Conservation (phyloP, 1,139 yeast genomes). For the Debaryomycetaceae sp. region DNA sequence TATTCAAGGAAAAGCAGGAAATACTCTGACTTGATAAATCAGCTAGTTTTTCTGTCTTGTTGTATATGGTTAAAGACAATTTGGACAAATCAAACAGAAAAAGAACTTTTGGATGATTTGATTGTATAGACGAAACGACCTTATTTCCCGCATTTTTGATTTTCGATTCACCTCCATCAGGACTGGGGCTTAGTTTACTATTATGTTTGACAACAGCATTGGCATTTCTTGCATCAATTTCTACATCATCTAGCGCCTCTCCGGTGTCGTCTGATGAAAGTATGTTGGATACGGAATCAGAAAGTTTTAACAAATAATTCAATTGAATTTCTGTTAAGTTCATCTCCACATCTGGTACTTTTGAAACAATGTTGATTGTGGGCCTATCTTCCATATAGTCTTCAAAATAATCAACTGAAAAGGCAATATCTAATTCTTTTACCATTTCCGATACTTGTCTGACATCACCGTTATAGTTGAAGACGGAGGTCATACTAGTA, state of each 20-base stretch:
- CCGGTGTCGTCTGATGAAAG: constrained; percentile 40
- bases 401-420: constrained; percentile 58
- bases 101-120: constrained; percentile 40
- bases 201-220: constrained; percentile 42
- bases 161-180: neutral
- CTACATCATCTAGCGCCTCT: constrained; percentile 47
- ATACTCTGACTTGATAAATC: constrained; percentile 45
- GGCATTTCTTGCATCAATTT: constrained; percentile 61
- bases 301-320: constrained; percentile 52
- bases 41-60: constrained; percentile 44
- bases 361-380: constrained; percentile 53
- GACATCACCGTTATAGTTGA: constrained; percentile 44
- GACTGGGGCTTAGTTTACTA: constrained; percentile 9
- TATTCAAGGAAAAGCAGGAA: constrained; percentile 63
- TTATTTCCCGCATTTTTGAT: neutral
- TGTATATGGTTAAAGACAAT: constrained; percentile 62
- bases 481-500: constrained; percentile 59
- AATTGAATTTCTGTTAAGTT: constrained; percentile 78
- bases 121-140: constrained; percentile 10
- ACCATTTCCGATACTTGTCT: constrained; percentile 63
- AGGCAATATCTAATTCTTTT: constrained; percentile 62
- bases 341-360: constrained; percentile 63
- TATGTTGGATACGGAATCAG: constrained; percentile 57
- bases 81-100: constrained; percentile 59
- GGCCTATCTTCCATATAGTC: constrained; percentile 42